Conservation (phyloP, 2,329 filamentous ascomycete species). For the Endoconidiophora polonica region DNA sequence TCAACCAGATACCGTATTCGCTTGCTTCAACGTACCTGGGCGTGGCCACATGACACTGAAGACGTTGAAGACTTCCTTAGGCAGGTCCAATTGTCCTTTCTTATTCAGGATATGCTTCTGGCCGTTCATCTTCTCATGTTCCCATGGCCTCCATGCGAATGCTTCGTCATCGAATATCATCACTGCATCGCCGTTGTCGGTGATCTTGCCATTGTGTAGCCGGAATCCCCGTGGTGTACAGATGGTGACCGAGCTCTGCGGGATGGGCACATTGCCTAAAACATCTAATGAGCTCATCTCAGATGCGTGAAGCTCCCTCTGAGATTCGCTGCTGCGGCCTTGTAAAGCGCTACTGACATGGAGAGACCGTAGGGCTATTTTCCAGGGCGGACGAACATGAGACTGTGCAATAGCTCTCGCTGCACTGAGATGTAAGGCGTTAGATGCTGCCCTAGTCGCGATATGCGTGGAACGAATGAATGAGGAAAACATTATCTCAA, state of each 20-base stretch:
- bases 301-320: neutral
- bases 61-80: slow-evolving; percentile 53
- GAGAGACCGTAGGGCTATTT: neutral
- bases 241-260: slow-evolving; percentile 68
- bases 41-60: slow-evolving; percentile 71
- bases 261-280: slow-evolving; percentile 54
- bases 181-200: slow-evolving; percentile 53
- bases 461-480: no score
- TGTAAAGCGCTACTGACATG: neutral
- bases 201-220: slow-evolving; percentile 62
- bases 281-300: slow-evolving; percentile 44
- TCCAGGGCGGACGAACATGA: neutral
- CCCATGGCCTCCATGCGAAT: slow-evolving; percentile 79
- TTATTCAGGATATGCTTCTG: slow-evolving; percentile 44
- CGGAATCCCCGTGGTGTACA: slow-evolving; percentile 74
- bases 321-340: slow-evolving; percentile 15
- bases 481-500: no score
- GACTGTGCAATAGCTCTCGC: neutral
- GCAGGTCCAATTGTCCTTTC: slow-evolving; percentile 69
- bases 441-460: no score
- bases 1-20: neutral
- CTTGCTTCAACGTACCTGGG: slow-evolving; percentile 46
- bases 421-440: no score
- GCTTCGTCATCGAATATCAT: slow-evolving; percentile 74
- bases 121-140: slow-evolving; percentile 18